phyloP scores from a whole-genome alignment of 495 filamentous ascomycete species.

The Xylaria nigripes region DNA sequence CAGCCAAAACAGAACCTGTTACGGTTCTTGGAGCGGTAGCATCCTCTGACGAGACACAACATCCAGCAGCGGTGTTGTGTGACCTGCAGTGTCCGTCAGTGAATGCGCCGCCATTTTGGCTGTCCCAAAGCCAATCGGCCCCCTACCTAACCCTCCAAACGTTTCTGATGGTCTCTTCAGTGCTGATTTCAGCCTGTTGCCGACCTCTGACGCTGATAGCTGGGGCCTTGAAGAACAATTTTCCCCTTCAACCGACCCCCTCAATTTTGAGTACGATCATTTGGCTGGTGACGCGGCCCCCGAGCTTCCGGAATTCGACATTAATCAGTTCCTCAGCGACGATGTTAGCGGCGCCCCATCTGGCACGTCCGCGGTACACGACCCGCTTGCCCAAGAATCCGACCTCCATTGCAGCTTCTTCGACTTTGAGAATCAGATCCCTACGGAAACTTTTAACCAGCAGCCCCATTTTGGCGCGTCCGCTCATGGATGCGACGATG shows the following conservation, averaged over 20 bases:
- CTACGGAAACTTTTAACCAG: slow-evolving; percentile 57
- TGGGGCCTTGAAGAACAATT: slow-evolving; percentile 69
- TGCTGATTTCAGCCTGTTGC: slow-evolving; percentile 55
- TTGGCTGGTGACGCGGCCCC: slow-evolving; percentile 71
- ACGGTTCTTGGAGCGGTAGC: slow-evolving; percentile 37
- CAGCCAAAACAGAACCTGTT: slow-evolving; percentile 16
- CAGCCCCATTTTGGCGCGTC: slow-evolving; percentile 89
- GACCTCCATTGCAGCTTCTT: slow-evolving; percentile 27
- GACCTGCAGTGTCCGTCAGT: slow-evolving; percentile 99
- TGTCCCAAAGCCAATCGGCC: slow-evolving; percentile 48
- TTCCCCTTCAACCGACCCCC: slow-evolving; percentile 58
- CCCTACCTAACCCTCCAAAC: slow-evolving; percentile 54
- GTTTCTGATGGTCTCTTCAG: slow-evolving; percentile 60
- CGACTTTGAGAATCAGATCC: slow-evolving; percentile 42
- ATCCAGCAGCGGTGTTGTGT: slow-evolving; percentile 99
- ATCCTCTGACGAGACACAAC: slow-evolving; percentile 94
- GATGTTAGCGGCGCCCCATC: slow-evolving; percentile 37
- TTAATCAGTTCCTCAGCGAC: slow-evolving; percentile 47
- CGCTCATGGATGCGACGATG: slow-evolving; percentile 84
- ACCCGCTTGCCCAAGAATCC: slow-evolving; percentile 26
- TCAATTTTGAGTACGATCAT: slow-evolving; percentile 73
- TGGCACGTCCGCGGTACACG: slow-evolving; percentile 26
- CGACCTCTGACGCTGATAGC: slow-evolving; percentile 54
- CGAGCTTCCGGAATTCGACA: slow-evolving; percentile 45
- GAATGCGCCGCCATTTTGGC: slow-evolving; percentile 51